phyloP scores from a whole-genome alignment of 805 yeast genomes.

The Myxozyma melibiosi region DNA sequence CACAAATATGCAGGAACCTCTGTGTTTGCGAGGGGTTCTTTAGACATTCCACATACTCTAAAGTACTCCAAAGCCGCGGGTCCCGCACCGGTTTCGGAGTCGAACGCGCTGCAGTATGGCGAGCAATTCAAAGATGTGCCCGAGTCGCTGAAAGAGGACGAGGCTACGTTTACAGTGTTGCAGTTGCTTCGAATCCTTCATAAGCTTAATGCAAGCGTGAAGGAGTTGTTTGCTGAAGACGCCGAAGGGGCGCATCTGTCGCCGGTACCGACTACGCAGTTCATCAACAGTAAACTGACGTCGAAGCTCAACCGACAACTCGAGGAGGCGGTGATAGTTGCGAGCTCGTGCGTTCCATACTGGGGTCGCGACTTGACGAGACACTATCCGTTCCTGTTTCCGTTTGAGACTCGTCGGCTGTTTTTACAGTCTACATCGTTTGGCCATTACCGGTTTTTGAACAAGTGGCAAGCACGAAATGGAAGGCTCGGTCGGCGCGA shows the following conservation, averaged over 20 bases:
- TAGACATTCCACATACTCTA: conserved; percentile 10
- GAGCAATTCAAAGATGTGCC: conserved; percentile 18
- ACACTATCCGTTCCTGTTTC: conserved; percentile 78
- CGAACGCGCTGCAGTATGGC: conserved; percentile 9
- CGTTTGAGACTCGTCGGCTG: conserved; percentile 74
- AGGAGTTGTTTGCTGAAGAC: conserved; percentile 29
- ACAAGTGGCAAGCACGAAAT: conserved; percentile 58
- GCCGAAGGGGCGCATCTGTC: background rate
- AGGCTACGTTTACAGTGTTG: conserved; percentile 31
- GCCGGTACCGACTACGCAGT: conserved; percentile 41
- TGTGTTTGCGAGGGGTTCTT: background rate
- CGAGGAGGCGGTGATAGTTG: conserved; percentile 86
- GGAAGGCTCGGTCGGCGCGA: conserved; percentile 4
- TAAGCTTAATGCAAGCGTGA: conserved; percentile 35
- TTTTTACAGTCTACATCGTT: conserved; percentile 86
- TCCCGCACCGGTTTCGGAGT: conserved; percentile 12
- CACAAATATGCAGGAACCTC: conserved; percentile 46
- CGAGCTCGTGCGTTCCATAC: conserved; percentile 65
- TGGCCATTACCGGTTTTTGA: conserved; percentile 82
- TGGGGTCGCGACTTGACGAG: conserved; percentile 81
- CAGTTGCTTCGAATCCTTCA: conserved; percentile 38
- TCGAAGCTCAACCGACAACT: conserved; percentile 84
- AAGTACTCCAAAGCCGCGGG: conserved; percentile 23
- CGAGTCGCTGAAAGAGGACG: conserved; percentile 18
- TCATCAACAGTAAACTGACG: conserved; percentile 76